A percentile compares a stretch with the other conserved stretches of the same genome.
Evolutionary conservation across 495 filamentous ascomycete species (phyloP).

Genomic region (Coniosporium apollinis): DNA sequence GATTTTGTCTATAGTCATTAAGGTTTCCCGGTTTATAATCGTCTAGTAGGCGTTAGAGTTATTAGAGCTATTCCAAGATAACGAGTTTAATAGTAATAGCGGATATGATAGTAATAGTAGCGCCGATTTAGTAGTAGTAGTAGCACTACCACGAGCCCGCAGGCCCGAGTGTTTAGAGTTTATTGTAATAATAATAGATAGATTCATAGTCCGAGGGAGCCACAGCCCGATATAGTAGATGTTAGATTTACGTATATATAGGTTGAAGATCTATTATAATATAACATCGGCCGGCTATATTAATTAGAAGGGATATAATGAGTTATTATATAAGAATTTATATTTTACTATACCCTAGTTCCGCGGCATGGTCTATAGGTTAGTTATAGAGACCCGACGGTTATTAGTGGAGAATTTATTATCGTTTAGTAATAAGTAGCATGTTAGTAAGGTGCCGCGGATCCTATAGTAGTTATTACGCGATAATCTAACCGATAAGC

Average conservation of each 20-base stretch:
- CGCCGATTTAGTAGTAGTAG: too few species aligned
- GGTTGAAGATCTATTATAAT: constrained; percentile 21
- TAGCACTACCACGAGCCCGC: neutral
- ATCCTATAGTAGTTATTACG: too few species aligned
- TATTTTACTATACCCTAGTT: neutral
- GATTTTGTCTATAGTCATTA: constrained; percentile 10
- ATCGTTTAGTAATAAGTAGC: too few species aligned
- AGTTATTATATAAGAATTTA: neutral
- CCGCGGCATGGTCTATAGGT: constrained; percentile 6
- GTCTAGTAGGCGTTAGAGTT: constrained; percentile 6
- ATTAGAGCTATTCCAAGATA: neutral
- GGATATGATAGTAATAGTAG: too few species aligned
- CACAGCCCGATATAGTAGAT: constrained; percentile 7
- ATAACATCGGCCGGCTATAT: constrained; percentile 6
- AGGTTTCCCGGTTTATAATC: constrained; percentile 9
- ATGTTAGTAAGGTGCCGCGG: neutral
- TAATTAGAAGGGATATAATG: constrained; percentile 5
- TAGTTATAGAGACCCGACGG: neutral
- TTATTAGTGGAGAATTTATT: constrained; percentile 1
- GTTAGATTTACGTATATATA: constrained; percentile 12
- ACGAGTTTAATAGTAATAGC: neutral
- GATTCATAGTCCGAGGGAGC: constrained; percentile 4
- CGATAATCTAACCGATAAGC: neutral
- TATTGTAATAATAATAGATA: constrained; percentile 1
- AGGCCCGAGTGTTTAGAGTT: constrained; percentile 2